Percentiles rank a stretch among this genome's conserved stretches.
Conservation (phyloP, 2,329 filamentous ascomycete genomes). For the Colletotrichum ledebouriae region DNA sequence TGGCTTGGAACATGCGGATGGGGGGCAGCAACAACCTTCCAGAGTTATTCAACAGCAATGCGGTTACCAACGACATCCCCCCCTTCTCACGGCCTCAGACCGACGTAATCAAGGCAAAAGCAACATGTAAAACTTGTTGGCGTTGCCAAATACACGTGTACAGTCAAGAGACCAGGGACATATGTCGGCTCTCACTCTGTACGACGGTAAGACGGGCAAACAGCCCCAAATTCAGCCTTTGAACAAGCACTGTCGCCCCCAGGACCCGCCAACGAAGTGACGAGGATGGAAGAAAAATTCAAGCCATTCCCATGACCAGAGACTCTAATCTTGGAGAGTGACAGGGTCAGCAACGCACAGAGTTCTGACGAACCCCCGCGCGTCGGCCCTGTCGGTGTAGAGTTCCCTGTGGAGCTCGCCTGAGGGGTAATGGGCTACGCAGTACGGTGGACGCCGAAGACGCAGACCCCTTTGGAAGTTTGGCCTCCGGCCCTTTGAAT, state of each 20-base stretch:
- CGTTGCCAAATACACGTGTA: not conserved
- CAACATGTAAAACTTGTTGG: not conserved
- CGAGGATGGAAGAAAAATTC: slow-evolving; percentile 10
- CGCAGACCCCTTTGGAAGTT: not conserved
- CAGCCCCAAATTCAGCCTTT: slow-evolving; percentile 1
- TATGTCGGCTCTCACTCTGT: not conserved
- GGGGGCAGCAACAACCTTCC: slow-evolving; percentile 30
- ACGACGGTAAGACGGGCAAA: slow-evolving; percentile 8
- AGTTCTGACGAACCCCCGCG: slow-evolving; percentile 38
- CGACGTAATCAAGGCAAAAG: not conserved
- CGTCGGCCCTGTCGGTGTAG: slow-evolving; percentile 35
- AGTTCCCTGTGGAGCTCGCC: slow-evolving; percentile 34
- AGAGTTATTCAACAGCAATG: slow-evolving; percentile 7
- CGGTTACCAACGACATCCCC: slow-evolving; percentile 36
- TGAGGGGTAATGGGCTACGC: slow-evolving; percentile 31
- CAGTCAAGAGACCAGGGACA: not conserved
- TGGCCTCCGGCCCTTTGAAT: slow-evolving; percentile 25
- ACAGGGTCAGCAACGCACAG: slow-evolving; percentile 19
- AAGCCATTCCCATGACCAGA: slow-evolving; percentile 33
- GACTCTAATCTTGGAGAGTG: slow-evolving; percentile 19
- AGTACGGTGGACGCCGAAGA: slow-evolving; percentile 20
- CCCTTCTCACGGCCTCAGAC: not conserved
- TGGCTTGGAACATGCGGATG: slow-evolving; percentile 30
- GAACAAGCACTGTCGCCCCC: not conserved
- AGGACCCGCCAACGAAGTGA: slow-evolving; percentile 10